Evolutionary conservation across 345 rosid species (phyloP).

Genomic region (Jatropha curcas): DNA sequence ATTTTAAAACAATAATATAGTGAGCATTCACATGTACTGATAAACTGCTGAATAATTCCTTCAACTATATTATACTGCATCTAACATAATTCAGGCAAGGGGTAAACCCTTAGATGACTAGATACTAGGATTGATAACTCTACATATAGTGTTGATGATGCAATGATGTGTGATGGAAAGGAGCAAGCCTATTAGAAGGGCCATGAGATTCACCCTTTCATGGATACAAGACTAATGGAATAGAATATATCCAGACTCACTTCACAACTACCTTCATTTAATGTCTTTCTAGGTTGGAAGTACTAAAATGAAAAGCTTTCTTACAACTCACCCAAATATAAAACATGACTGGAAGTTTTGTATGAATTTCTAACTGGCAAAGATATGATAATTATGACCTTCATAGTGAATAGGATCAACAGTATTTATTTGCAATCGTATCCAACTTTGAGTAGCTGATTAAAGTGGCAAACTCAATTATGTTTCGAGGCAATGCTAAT

Average conservation of each 20-base stretch:
- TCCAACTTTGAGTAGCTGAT: neutral
- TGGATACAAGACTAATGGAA: neutral
- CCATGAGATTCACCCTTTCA: neutral
- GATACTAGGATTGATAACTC: neutral
- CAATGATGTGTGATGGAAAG: neutral
- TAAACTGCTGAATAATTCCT: neutral
- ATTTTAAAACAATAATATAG: no score
- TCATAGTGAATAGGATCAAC: neutral
- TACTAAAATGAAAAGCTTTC: neutral
- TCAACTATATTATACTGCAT: neutral
- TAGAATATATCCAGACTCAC: neutral
- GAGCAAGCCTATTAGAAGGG: neutral
- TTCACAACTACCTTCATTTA: neutral
- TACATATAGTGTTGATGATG: neutral
- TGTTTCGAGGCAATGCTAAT: neutral
- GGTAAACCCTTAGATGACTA: neutral
- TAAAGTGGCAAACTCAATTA: neutral
- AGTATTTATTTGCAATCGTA: neutral
- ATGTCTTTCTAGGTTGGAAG: neutral
- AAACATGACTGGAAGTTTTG: neutral
- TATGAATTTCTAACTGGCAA: neutral
- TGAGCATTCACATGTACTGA: neutral
- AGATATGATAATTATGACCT: neutral
- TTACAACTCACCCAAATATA: neutral
- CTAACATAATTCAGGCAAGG: neutral